Evolutionary conservation across 768 basidiomycete species (phyloP).

Genomic region (Lentinus tigrinus): DNA sequence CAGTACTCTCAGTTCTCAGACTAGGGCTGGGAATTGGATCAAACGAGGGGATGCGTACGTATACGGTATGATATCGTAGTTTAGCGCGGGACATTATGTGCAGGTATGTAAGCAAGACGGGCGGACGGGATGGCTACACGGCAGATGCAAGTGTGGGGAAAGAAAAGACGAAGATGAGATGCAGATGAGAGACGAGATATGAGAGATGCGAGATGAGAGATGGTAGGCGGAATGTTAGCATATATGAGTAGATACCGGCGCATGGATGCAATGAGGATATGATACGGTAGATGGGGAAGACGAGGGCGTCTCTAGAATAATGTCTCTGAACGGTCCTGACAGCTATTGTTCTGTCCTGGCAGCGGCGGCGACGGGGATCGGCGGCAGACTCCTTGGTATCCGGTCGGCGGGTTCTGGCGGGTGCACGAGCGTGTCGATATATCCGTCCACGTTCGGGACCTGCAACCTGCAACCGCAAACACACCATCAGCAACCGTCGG

Average conservation of each 20-base stretch:
- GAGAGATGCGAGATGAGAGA: too few relatives aligned
- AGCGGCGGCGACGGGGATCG: not conserved
- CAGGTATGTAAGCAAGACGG: not conserved
- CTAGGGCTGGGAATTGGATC: too few relatives aligned
- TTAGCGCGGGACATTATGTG: not conserved
- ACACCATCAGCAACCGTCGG: too few relatives aligned
- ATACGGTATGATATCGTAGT: not conserved
- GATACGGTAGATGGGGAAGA: not conserved
- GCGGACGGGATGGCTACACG: too few relatives aligned
- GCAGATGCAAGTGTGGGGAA: too few relatives aligned
- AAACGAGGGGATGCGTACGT: too few relatives aligned
- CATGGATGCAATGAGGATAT: not conserved
- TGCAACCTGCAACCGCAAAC: constrained; percentile 20
- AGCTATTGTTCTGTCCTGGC: constrained; percentile 5
- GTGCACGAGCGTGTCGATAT: constrained; percentile 18
- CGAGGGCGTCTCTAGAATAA: constrained; percentile 3
- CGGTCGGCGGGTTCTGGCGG: constrained; percentile 13
- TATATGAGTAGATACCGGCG: not conserved
- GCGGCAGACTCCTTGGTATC: not conserved
- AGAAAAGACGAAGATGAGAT: too few relatives aligned
- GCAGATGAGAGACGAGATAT: too few relatives aligned
- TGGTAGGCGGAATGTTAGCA: too few relatives aligned
- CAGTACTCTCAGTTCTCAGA: too few relatives aligned
- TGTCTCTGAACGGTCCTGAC: not conserved
- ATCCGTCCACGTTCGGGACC: constrained; percentile 20